Evolutionary conservation across 257 asterid species (phyloP).

Genomic region (Ilex aquifolium): DNA sequence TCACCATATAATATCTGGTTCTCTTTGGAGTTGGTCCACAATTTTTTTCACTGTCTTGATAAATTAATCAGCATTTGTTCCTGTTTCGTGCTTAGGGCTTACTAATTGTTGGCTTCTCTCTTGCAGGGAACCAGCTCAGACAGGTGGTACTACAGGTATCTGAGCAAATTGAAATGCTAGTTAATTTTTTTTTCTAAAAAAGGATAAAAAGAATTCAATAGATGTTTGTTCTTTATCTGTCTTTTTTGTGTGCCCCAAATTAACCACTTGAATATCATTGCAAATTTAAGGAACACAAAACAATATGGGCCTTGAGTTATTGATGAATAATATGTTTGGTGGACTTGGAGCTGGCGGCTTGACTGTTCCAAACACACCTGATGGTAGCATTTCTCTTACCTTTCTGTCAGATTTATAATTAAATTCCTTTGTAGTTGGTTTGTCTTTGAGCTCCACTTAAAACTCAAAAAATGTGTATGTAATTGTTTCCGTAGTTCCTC

Average conservation of each 20-base stretch:
- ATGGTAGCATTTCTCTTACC: slow-evolving; percentile 21
- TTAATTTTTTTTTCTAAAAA: neutral
- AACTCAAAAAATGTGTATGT: neutral
- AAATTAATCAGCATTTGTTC: neutral
- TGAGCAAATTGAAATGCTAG: slow-evolving; percentile 10
- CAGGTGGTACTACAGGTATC: slow-evolving; percentile 34
- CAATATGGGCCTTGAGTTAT: slow-evolving; percentile 30
- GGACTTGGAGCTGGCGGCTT: slow-evolving; percentile 52
- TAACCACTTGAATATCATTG: neutral
- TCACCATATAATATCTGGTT: too few relatives aligned
- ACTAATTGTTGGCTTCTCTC: neutral
- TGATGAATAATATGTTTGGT: slow-evolving; percentile 50
- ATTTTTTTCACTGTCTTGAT: neutral
- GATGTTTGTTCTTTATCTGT: neutral
- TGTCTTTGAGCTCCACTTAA: neutral
- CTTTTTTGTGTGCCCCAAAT: neutral
- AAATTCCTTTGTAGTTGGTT: neutral
- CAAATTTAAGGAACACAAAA: slow-evolving; percentile 25
- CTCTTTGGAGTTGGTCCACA: neutral
- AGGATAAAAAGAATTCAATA: neutral
- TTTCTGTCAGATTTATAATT: neutral
- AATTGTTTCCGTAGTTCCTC: slow-evolving; percentile 34
- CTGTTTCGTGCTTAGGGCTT: slow-evolving; percentile 1
- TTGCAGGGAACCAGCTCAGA: slow-evolving; percentile 38
- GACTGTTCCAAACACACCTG: slow-evolving; percentile 25